A percentile compares a stretch with the other conserved stretches of the same genome.
Evolutionary conservation across 1,284 basidiomycete species (phyloP).

Genomic region (Ceratobasidium sp.): DNA sequence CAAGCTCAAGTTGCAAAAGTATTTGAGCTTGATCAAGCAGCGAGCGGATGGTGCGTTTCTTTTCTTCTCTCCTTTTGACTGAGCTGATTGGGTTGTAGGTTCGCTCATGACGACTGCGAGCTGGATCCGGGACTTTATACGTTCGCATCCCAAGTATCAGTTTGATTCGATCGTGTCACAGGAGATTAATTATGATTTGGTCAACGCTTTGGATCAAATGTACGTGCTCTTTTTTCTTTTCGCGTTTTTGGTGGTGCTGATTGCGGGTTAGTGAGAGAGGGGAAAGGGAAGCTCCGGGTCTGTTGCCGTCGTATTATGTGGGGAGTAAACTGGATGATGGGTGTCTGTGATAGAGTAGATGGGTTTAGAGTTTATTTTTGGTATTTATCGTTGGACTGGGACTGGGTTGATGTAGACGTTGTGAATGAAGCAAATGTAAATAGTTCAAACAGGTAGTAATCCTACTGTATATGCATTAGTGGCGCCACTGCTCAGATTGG

Average conservation of each 20-base stretch:
- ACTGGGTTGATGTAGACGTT: too few species aligned
- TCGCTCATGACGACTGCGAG: constrained; percentile 89
- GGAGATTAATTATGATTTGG: constrained; percentile 95
- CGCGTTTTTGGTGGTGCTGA: background rate
- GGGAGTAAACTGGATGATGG: constrained; percentile 46
- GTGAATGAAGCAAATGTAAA: background rate
- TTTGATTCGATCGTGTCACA: constrained; percentile 90
- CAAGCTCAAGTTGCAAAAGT: constrained; percentile 77
- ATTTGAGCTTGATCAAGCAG: constrained; percentile 82
- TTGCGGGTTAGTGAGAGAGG: constrained; percentile 46
- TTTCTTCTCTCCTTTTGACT: background rate
- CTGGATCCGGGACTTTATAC: constrained; percentile 95
- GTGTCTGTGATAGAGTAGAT: constrained; percentile 35
- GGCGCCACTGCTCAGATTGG: background rate
- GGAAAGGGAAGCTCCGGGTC: constrained; percentile 39
- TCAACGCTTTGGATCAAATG: constrained; percentile 94
- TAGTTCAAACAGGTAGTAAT: background rate
- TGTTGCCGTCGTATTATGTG: constrained; percentile 49
- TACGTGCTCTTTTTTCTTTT: constrained; percentile 60
- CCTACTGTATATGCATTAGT: background rate
- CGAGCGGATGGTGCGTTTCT: constrained; percentile 78
- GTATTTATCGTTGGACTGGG: background rate
- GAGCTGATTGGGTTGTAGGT: constrained; percentile 62
- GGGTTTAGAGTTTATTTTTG: background rate
- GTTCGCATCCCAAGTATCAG: constrained; percentile 90